Base-by-base conservation (phyloP, 768 basidiomycete species). In the Tremella fuciformis region DNA sequence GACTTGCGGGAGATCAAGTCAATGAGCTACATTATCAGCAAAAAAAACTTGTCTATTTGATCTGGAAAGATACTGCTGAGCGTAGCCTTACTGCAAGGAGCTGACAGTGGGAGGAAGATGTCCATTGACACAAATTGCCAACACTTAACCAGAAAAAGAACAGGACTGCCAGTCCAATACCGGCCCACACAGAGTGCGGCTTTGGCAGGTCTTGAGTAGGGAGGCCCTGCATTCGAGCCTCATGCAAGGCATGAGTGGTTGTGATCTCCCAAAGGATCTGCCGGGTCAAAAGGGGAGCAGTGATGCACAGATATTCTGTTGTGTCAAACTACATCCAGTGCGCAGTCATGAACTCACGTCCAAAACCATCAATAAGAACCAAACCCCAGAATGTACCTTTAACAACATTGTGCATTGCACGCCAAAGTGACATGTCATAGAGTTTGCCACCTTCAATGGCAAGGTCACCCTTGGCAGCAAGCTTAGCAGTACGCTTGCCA, bases 1-100 rank as follows among this genome's bases (percentile, higher is more conserved):
- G 85, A 84, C 71, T 88, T 88, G 19, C 85, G 82, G 63, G 85
- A 84, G 26, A 87, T 83, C 21, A 78, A 65, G 37, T 80, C 79
- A 50, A 81, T 78, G 42, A 80, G 29, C 58, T 65, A 15, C 15
- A 6, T n/a, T n/a, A n/a, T n/a, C n/a, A n/a, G n/a, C n/a, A n/a
- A n/a, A n/a, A n/a, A n/a, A n/a, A n/a, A n/a, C n/a, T n/a, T n/a
- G n/a, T n/a, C n/a, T n/a, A n/a, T n/a, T n/a, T n/a, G n/a, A n/a
- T n/a, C n/a, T n/a, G n/a, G n/a, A n/a, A n/a, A n/a, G n/a, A 48
- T 21, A 59, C 50, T 16, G 59, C 54, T 7, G 59, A 38, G 3
- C 59, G 37, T 16, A 55, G 19, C 42, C 51, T 53, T 26, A 50
- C 51, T 7, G 60, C 64, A 47, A 59, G 50, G 15, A 51, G 49